Conservation (phyloP, 2,329 filamentous ascomycete species). For the Epichloe gansuensis region DNA sequence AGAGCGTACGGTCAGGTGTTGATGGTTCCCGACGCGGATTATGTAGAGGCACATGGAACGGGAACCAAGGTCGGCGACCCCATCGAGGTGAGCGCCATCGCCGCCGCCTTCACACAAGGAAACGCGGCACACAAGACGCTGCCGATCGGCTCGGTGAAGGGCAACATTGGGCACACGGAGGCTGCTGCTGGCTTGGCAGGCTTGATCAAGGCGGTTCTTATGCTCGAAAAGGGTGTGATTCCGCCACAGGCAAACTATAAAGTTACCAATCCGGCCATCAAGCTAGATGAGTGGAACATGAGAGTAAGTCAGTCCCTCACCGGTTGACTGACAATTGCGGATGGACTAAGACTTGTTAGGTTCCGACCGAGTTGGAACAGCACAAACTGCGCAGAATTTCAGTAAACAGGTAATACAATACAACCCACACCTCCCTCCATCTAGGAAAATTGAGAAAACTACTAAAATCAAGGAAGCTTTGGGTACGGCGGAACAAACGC, state of each 20-base stretch:
- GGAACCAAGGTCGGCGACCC: slow-evolving; percentile 36
- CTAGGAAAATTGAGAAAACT: no score
- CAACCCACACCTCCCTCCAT: no score
- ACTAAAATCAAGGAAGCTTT: slow-evolving; percentile 11
- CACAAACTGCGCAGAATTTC: no score
- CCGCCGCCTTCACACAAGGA: slow-evolving; percentile 7
- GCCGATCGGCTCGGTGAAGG: slow-evolving; percentile 17
- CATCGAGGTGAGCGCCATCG: slow-evolving; percentile 32
- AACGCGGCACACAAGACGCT: slow-evolving; percentile 22
- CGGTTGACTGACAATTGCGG: no score
- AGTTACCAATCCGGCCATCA: no score
- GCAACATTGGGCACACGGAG: slow-evolving; percentile 14
- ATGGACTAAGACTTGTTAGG: no score
- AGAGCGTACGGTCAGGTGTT: slow-evolving; percentile 18
- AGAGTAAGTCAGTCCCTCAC: no score
- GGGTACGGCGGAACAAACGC: slow-evolving; percentile 26
- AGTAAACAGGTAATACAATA: no score
- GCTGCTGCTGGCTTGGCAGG: slow-evolving; percentile 16
- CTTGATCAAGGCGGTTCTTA: slow-evolving; percentile 17
- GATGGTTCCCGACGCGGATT: slow-evolving; percentile 17
- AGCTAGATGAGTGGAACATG: no score
- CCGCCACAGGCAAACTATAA: slow-evolving; percentile 14
- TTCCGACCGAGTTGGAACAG: no score
- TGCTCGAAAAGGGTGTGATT: slow-evolving; percentile 17
- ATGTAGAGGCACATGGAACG: slow-evolving; percentile 34